Conservation (phyloP, 257 asterid species). For the Paraleonurus japonicus region DNA sequence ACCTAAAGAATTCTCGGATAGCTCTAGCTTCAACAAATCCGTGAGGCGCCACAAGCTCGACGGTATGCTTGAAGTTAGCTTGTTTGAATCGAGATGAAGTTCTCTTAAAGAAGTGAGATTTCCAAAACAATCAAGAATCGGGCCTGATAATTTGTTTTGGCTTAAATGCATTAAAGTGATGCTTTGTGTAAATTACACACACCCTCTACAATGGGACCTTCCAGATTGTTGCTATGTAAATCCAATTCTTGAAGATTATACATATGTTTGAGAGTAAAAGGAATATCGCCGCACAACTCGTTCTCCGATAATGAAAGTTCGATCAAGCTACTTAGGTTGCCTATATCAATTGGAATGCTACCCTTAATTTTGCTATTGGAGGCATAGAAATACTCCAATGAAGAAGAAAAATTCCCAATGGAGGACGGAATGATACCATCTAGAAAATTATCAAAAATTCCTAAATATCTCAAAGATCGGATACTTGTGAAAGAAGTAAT, state of each 20-base stretch:
- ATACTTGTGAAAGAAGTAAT: slow-evolving; percentile 28
- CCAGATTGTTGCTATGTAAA: neutral
- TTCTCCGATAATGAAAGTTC: neutral
- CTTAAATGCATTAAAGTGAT: neutral
- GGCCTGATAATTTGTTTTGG: neutral
- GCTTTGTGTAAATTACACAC: neutral
- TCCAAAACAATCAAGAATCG: slow-evolving; percentile 26
- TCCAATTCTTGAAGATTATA: neutral
- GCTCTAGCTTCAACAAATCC: neutral
- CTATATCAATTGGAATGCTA: neutral
- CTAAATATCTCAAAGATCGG: neutral
- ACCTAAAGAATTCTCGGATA: slow-evolving; percentile 13
- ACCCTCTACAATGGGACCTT: neutral
- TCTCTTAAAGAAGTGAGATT: slow-evolving; percentile 14
- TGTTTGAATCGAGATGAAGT: neutral
- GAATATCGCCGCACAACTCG: neutral
- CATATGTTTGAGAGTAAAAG: neutral
- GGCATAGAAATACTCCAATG: neutral
- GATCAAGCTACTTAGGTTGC: too few species aligned
- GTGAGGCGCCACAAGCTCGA: neutral
- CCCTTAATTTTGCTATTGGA: neutral
- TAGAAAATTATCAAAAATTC: slow-evolving; percentile 8
- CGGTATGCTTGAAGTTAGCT: neutral
- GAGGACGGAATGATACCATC: slow-evolving; percentile 23
- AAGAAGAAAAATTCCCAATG: slow-evolving; percentile 33